A percentile compares a stretch with the other conserved stretches of the same genome.
Conservation (phyloP, 768 basidiomycete species). For the Holtermanniella nyarrowii region DNA sequence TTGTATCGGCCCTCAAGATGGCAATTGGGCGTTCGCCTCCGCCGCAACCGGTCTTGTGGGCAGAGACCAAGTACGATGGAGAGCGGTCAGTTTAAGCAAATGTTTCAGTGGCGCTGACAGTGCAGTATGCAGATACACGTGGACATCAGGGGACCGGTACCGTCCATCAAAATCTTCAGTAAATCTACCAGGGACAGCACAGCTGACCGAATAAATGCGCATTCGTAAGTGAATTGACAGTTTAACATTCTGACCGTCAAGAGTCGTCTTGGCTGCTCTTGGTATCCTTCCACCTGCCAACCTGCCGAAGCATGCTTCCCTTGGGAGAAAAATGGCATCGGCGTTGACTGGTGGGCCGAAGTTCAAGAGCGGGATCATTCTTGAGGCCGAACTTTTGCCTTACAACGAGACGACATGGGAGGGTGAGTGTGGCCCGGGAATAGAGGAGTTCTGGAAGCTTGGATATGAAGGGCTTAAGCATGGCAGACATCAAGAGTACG, state of each 20-base stretch:
- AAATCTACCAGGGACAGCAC: conserved; percentile 82
- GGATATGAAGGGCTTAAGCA: not conserved
- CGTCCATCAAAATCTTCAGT: conserved; percentile 67
- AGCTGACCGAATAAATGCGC: conserved; percentile 59
- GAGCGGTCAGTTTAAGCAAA: conserved; percentile 49
- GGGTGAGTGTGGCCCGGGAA: conserved; percentile 39
- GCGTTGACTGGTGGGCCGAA: not conserved
- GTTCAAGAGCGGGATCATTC: conserved; percentile 36
- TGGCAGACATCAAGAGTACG: too few relatives aligned
- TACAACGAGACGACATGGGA: conserved; percentile 50
- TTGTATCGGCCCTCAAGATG: conserved; percentile 47
- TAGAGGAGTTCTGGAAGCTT: conserved; percentile 57
- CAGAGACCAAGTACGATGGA: conserved; percentile 90
- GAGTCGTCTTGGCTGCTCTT: conserved; percentile 56
- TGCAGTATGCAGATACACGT: conserved; percentile 74
- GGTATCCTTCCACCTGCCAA: conserved; percentile 38
- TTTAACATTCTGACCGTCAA: conserved; percentile 36
- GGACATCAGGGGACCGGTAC: conserved; percentile 42
- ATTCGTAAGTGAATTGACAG: conserved; percentile 36
- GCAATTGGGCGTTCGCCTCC: conserved; percentile 13
- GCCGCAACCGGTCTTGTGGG: conserved; percentile 63
- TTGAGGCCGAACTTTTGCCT: conserved; percentile 87
- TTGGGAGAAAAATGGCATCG: not conserved
- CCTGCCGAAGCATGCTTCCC: conserved; percentile 4
- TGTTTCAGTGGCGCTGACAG: not conserved